Evolutionary conservation across 2,329 filamentous ascomycete genomes (phyloP).

Genomic region (Diaporthe helianthi): DNA sequence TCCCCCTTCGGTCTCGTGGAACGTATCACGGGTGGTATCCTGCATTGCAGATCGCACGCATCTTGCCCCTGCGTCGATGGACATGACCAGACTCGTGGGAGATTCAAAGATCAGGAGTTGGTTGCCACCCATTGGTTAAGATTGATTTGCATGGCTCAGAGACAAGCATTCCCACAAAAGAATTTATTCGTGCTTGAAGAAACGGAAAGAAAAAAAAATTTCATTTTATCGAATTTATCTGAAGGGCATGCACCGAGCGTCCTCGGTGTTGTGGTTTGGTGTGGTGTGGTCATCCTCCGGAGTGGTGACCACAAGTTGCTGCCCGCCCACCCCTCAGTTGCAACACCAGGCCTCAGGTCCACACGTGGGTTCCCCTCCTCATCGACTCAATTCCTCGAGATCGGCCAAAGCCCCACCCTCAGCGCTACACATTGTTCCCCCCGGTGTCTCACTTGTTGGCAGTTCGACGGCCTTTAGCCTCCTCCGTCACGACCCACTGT

Average conservation of each 20-base stretch:
- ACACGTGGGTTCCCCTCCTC: constrained; percentile 10
- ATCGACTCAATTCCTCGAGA: constrained; percentile 6
- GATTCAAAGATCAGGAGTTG: constrained; percentile 16
- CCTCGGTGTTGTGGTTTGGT: neutral
- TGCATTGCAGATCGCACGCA: constrained; percentile 14
- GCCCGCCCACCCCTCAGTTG: neutral
- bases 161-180: neutral
- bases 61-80: constrained; percentile 14
- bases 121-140: neutral
- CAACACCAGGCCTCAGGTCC: neutral
- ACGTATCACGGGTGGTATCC: constrained; percentile 10
- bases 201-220: neutral
- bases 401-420: neutral
- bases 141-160: neutral
- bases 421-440: constrained; percentile 2
- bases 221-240: constrained; percentile 27
- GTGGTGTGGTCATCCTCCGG: neutral
- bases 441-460: constrained; percentile 25
- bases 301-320: constrained; percentile 5
- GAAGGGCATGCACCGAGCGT: neutral
- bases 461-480: constrained; percentile 12
- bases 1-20: constrained; percentile 4
- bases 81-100: constrained; percentile 8
- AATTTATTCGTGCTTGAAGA: neutral
- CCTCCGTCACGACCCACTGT: constrained; percentile 13